A percentile compares a stretch with the other conserved stretches of the same genome.
Evolutionary conservation across 2,329 filamentous ascomycete species (phyloP).

Genomic region (Rhexocercosporidium sp.): DNA sequence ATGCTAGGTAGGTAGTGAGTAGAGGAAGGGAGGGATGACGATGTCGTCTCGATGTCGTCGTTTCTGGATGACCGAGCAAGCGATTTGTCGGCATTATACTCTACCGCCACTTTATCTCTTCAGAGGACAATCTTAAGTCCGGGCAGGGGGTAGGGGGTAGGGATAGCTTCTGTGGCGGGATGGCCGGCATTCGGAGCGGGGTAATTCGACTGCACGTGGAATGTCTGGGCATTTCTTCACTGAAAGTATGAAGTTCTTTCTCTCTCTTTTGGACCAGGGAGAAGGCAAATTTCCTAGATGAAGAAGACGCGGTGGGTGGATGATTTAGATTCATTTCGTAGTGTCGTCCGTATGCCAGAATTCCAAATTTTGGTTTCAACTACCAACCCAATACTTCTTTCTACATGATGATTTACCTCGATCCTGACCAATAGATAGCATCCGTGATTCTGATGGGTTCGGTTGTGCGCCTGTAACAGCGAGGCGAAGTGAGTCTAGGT

Average conservation of each 20-base stretch:
- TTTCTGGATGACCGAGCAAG: neutral
- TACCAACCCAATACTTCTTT: no score
- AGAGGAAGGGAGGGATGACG: neutral
- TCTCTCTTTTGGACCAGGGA: no score
- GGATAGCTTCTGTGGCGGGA: neutral
- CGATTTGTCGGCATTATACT: neutral
- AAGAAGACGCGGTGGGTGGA: no score
- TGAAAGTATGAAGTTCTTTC: no score
- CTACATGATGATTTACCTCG: neutral
- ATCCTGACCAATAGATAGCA: neutral
- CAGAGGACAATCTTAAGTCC: slow-evolving; percentile 6
- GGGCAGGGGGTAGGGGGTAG: neutral
- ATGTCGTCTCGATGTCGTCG: neutral
- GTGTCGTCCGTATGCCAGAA: no score
- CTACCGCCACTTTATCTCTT: no score
- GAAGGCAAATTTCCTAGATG: no score
- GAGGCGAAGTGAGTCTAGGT: neutral
- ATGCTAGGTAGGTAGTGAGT: no score
- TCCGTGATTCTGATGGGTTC: neutral
- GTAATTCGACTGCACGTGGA: neutral
- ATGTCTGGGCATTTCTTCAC: neutral
- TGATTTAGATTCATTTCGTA: no score
- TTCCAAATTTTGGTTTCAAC: no score
- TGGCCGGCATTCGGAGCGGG: neutral
- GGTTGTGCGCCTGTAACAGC: neutral